Percentiles rank a stretch among this genome's conserved stretches.
phyloP scores from a whole-genome alignment of 768 basidiomycete species.

The Lyophyllum semitale region DNA sequence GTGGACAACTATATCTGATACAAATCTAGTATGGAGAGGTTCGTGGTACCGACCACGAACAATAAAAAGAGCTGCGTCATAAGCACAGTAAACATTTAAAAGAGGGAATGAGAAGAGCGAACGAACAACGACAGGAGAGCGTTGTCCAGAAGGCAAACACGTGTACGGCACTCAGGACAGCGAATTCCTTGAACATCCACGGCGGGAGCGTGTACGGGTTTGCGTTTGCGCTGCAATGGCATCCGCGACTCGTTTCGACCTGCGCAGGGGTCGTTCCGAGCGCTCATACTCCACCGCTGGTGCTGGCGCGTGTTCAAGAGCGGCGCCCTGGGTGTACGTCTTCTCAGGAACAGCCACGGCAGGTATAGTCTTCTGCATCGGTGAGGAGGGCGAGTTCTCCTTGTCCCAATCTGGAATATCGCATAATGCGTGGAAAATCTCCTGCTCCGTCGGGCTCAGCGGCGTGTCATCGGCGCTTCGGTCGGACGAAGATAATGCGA shows the following conservation, averaged over 20 bases:
- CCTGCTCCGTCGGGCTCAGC: slow-evolving; percentile 68
- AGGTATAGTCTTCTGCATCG: slow-evolving; percentile 7
- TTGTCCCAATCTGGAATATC: slow-evolving; percentile 58
- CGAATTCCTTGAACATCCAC: slow-evolving; percentile 42
- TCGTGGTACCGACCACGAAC: slow-evolving; percentile 12
- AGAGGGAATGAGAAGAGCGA: slow-evolving; percentile 8
- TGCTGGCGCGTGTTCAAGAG: background rate
- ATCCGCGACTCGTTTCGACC: slow-evolving; percentile 72
- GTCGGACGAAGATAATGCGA: slow-evolving; percentile 7
- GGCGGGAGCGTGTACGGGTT: slow-evolving; percentile 40
- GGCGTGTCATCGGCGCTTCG: slow-evolving; percentile 35
- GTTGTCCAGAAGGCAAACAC: slow-evolving; percentile 9
- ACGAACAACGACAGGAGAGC: slow-evolving; percentile 8
- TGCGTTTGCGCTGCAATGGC: slow-evolving; percentile 53
- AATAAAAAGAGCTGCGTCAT: slow-evolving; percentile 9
- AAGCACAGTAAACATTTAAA: slow-evolving; percentile 12
- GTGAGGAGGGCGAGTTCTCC: slow-evolving; percentile 24
- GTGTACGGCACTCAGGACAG: slow-evolving; percentile 31
- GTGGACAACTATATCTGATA: slow-evolving; percentile 33
- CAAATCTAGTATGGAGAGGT: slow-evolving; percentile 24
- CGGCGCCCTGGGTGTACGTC: background rate
- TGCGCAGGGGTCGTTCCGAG: slow-evolving; percentile 44
- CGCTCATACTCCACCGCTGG: slow-evolving; percentile 2
- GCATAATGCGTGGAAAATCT: slow-evolving; percentile 69
- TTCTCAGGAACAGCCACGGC: background rate